Evolutionary conservation across 2,329 filamentous ascomycete species (phyloP).

Genomic region (Ceratocystiopsis brevicomis): DNA sequence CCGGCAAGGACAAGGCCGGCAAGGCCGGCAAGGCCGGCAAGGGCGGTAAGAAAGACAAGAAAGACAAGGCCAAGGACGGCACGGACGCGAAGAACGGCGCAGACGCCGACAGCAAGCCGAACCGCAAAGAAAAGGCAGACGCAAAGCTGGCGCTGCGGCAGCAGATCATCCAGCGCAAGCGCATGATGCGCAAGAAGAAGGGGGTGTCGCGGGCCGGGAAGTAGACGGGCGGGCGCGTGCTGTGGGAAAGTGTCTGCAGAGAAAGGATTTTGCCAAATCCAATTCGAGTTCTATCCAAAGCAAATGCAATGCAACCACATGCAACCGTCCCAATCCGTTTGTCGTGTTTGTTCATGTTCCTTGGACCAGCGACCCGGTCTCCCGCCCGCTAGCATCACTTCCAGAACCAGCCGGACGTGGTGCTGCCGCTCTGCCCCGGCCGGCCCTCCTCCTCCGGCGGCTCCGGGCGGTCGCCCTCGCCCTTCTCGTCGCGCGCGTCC

Average conservation of each 20-base stretch:
- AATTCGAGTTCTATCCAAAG: too few relatives aligned
- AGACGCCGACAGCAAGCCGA: constrained; percentile 5
- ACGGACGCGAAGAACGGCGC: constrained; percentile 8
- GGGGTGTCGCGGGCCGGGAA: constrained; percentile 3
- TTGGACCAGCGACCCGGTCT: too few relatives aligned
- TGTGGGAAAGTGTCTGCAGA: too few relatives aligned
- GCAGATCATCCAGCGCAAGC: constrained; percentile 71
- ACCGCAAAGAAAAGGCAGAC: constrained; percentile 13
- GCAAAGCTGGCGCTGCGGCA: constrained; percentile 32
- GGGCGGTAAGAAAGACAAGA: constrained; percentile 1
- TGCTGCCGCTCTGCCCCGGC: constrained; percentile 7
- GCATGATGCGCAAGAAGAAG: constrained; percentile 58
- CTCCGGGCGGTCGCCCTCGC: not conserved
- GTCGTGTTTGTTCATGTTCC: too few relatives aligned
- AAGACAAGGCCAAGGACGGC: constrained; percentile 5
- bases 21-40: not conserved
- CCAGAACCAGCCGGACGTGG: constrained; percentile 23
- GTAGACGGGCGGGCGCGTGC: too few relatives aligned
- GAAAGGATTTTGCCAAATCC: too few relatives aligned
- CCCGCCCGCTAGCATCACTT: constrained; percentile 8
- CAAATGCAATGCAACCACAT: too few relatives aligned
- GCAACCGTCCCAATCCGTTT: too few relatives aligned
- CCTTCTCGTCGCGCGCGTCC: not conserved
- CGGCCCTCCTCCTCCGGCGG: not conserved
- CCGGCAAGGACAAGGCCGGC: constrained; percentile 13